These are phyloP conservation scores for Beauveria caledonica DNA, from an alignment of 2,329 filamentous ascomycete species.

Conservation along the genomic window DNA sequence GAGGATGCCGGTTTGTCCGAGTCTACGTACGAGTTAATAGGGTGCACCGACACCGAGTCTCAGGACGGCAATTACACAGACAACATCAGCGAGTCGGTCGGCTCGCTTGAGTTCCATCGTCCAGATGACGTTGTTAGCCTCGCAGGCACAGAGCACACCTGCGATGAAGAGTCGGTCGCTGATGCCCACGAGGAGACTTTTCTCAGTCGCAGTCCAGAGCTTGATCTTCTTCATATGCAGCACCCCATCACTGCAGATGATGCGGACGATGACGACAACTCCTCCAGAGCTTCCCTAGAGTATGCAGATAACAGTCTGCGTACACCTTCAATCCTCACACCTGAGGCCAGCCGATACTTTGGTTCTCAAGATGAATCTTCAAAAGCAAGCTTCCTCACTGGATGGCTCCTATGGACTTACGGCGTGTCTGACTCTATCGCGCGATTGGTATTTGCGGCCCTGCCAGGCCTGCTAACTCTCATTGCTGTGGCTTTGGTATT, in stretches of 20 bases:
- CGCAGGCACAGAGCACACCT: constrained; percentile 39
- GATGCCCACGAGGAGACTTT: constrained; percentile 26
- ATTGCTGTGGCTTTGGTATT: neutral
- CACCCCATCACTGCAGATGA: neutral
- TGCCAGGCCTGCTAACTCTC: neutral
- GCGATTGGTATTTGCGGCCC: neutral
- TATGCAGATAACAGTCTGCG: constrained; percentile 42
- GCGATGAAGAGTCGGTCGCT: constrained; percentile 32
- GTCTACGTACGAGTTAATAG: constrained; percentile 50
- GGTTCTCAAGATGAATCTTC: neutral
- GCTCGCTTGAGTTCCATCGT: constrained; percentile 40
- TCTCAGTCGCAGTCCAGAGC: constrained; percentile 1
- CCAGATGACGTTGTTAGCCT: constrained; percentile 46
- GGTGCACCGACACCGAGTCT: constrained; percentile 44
- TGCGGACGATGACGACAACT: constrained; percentile 13
- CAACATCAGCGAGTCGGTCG: constrained; percentile 40
- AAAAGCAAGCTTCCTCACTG: neutral
- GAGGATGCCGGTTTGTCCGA: constrained; percentile 46
- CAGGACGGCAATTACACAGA: constrained; percentile 41
- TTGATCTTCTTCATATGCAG: neutral
- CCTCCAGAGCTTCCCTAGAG: constrained; percentile 34
- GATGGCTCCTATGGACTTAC: neutral
- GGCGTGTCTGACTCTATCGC: neutral
- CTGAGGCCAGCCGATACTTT: constrained; percentile 22
- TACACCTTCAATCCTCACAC: constrained; percentile 33